Evolutionary conservation across 345 rosid genomes (phyloP), one percentile per base, ranked within the genome.

Genomic region (Brassica carinata): DNA sequence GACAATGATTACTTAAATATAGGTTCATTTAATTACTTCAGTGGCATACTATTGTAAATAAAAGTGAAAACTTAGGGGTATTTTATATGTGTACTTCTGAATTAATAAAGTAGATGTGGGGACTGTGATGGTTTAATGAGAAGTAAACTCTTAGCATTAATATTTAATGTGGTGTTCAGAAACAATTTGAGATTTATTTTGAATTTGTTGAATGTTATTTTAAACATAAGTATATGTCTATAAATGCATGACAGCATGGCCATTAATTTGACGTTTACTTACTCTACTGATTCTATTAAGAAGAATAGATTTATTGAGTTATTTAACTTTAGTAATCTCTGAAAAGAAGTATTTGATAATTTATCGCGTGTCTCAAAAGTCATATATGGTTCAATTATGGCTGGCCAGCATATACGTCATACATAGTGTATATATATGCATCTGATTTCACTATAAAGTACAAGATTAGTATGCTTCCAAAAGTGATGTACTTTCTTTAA

Each of bases 81-180:
- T n/a, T n/a, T n/a, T n/a, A n/a, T n/a, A n/a, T n/a, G n/a, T n/a
- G n/a, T n/a, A n/a, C n/a, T n/a, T n/a, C n/a, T n/a, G n/a, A n/a
- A n/a, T n/a, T n/a, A n/a, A n/a, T n/a, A n/a, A n/a, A n/a, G n/a
- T n/a, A n/a, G n/a, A n/a, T 80, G 83, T 75, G 79, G 72, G 69
- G 72, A 75, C 79, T 75, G 72, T 27, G 72, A 64, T 80, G 38
- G 83, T 75, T 80, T 80, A 75, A 75, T 80, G 76, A 75, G 51
- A 70, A 75, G 79, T 69, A 74, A 80, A 80, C 76, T 75, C 83
- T 80, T 65, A n/a, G 43, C 69, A 57, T 57, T 58, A 57, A 27
- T 78, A 72, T 55, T 78, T 78, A 78, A 71, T 78, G 53, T 78
- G 58, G 57, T 26, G 40, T 55, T 65, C 26, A 71, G 64, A 23